These are phyloP conservation scores for Lumnitzera littorea DNA, from an alignment of 345 rosid species.

Conservation along the genomic window DNA sequence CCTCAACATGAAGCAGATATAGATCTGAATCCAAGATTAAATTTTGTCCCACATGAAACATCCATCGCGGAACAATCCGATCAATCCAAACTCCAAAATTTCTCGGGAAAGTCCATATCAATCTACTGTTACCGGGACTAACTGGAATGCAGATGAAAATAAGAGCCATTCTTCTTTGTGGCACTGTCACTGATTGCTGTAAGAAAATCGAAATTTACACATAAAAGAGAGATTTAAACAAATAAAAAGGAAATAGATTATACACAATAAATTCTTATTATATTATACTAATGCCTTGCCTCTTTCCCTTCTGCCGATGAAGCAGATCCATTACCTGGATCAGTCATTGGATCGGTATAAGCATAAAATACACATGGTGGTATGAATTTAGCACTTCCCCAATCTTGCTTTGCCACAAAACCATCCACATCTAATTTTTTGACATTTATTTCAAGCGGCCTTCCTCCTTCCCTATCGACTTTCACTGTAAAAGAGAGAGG, in stretches of 20 bases:
- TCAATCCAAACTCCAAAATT: constrained; percentile 63
- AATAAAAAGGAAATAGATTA: neutral
- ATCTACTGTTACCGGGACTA: constrained; percentile 81
- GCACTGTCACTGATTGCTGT: constrained; percentile 4
- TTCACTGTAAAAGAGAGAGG: constrained; percentile 34
- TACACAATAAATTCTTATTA: no score
- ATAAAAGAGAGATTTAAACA: neutral
- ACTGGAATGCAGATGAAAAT: constrained; percentile 86
- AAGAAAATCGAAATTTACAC: constrained; percentile 1
- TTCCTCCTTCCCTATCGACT: constrained; percentile 87
- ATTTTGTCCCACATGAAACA: constrained; percentile 73
- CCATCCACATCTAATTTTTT: constrained; percentile 43
- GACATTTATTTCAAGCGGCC: constrained; percentile 50
- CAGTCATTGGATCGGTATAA: constrained; percentile 23
- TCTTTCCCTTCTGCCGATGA: constrained; percentile 26
- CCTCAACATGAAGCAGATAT: constrained; percentile 85
- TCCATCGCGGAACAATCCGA: constrained; percentile 73
- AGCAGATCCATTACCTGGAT: constrained; percentile 39
- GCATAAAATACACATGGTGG: constrained; percentile 72
- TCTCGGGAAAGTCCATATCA: constrained; percentile 80
- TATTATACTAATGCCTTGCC: constrained; percentile 15
- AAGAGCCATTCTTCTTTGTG: constrained; percentile 34
- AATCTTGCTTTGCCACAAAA: constrained; percentile 51
- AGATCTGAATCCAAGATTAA: constrained; percentile 82
- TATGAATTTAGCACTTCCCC: constrained; percentile 47